Evolutionary conservation across 257 asterid species (phyloP).

Genomic region (Primulina huaijiensis): DNA sequence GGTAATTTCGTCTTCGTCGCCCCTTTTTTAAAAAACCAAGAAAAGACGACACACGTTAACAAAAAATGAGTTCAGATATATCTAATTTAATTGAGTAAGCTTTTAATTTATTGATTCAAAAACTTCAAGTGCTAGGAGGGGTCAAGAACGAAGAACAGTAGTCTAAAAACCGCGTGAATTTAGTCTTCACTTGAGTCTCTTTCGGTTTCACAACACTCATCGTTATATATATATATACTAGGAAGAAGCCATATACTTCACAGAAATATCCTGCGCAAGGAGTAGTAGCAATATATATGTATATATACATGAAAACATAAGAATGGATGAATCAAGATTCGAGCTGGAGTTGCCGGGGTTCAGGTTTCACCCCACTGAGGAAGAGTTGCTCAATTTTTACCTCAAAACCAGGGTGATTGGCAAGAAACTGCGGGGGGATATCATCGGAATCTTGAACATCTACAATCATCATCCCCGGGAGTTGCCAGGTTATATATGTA

Average conservation of each 20-base stretch:
- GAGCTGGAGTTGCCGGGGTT: constrained; percentile 60
- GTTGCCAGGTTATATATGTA: constrained; percentile 43
- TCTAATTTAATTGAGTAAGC: too few species aligned
- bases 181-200: constrained; percentile 7
- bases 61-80: too few species aligned
- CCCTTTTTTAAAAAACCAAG: too few species aligned
- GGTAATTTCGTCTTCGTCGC: too few species aligned
- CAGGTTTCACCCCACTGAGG: constrained; percentile 79
- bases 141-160: neutral
- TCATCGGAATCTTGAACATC: constrained; percentile 65
- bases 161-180: constrained; percentile 30
- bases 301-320: neutral
- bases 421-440: constrained; percentile 38
- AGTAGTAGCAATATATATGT: neutral
- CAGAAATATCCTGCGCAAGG: neutral
- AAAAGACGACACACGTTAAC: too few species aligned
- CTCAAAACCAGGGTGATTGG: constrained; percentile 45
- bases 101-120: too few species aligned
- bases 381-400: constrained; percentile 67
- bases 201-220: neutral
- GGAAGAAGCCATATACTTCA: neutral
- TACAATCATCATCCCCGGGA: constrained; percentile 66
- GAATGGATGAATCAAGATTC: constrained; percentile 33
- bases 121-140: too few species aligned
- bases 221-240: neutral